Evolutionary conservation across 1,284 basidiomycete species (phyloP).

Genomic region (Trichosporon sp.): DNA sequence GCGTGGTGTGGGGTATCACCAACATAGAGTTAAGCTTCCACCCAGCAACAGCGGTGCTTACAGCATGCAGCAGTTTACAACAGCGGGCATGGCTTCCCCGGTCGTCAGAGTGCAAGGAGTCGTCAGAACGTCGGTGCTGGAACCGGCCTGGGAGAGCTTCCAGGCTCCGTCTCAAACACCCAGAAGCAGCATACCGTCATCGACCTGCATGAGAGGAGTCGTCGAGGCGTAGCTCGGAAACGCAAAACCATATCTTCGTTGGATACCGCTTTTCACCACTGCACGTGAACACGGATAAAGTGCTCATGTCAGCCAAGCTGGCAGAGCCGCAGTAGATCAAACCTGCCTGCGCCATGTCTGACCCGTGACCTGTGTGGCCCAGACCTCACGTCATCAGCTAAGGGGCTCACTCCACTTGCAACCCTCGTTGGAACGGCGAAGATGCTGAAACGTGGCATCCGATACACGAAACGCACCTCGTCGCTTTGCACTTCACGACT

Average conservation of each 20-base stretch:
- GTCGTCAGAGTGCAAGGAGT: background rate
- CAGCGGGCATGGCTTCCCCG: background rate
- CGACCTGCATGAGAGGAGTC: no score
- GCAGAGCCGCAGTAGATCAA: background rate
- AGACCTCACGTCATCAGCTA: background rate
- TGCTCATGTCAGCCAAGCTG: background rate
- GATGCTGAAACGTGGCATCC: background rate
- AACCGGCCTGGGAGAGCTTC: background rate
- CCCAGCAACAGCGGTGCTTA: background rate
- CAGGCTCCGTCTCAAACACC: background rate
- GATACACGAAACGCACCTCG: background rate
- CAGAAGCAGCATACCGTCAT: background rate
- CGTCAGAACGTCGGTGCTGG: background rate
- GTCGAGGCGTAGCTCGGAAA: conserved; percentile 3
- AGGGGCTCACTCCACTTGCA: background rate
- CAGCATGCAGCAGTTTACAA: background rate
- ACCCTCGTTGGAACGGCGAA: background rate
- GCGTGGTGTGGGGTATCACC: conserved; percentile 1
- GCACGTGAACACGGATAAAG: background rate
- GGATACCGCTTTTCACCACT: background rate
- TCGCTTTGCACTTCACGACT: no score
- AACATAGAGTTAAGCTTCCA: background rate
- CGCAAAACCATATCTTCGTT: background rate
- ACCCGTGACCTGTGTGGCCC: background rate
- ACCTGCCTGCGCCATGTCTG: background rate